phyloP scores from a whole-genome alignment of 257 asterid genomes.

The Gynochthodes officinalis region DNA sequence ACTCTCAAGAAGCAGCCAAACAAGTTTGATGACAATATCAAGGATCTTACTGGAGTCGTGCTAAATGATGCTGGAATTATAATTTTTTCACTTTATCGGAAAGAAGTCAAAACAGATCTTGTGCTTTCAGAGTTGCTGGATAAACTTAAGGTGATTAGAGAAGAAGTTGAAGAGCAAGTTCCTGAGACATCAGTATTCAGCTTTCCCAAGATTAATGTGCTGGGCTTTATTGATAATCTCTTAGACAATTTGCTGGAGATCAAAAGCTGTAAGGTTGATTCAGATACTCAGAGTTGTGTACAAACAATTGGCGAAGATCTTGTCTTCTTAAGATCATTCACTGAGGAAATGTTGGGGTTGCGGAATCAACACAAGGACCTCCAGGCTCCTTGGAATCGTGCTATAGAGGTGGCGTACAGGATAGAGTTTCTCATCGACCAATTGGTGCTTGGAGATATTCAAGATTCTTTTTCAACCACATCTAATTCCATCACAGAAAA shows the following conservation, averaged over 20 bases:
- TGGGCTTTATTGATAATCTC: not conserved
- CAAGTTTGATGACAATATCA: not conserved
- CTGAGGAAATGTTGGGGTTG: not conserved
- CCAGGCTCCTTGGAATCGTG: not conserved
- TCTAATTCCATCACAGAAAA: not conserved
- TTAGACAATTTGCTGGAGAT: not conserved
- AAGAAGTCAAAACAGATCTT: not conserved
- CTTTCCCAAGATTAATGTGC: not conserved
- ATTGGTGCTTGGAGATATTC: not conserved
- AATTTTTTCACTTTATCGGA: not conserved
- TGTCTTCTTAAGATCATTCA: not conserved
- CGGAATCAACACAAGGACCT: not conserved
- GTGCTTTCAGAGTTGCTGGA: not conserved
- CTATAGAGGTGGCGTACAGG: not conserved
- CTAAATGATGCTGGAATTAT: not conserved
- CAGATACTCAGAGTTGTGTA: not conserved
- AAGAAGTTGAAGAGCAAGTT: not conserved
- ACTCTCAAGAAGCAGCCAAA: not conserved
- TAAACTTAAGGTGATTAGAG: not conserved
- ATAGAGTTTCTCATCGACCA: not conserved
- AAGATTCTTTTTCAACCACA: not conserved
- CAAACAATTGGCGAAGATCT: not conserved
- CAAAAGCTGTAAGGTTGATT: no score
- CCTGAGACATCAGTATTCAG: not conserved
- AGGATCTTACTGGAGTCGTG: not conserved